Evolutionary conservation across 2,329 filamentous ascomycete genomes (phyloP).

Genomic region (Fusarium newnesense): DNA sequence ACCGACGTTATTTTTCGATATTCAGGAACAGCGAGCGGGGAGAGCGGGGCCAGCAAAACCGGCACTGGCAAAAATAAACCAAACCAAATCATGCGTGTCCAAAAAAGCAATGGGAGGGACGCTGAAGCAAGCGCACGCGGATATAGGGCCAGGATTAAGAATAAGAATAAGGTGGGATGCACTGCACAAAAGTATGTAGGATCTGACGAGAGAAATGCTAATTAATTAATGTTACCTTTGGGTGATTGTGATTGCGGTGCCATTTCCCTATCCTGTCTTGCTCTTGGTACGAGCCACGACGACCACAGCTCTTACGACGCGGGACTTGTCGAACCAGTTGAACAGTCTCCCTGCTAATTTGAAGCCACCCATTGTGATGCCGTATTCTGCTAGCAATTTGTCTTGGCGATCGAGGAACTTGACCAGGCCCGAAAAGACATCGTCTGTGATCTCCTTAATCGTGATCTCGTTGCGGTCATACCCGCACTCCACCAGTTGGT

Average conservation of each 20-base stretch:
- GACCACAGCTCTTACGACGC: constrained; percentile 49
- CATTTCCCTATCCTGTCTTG: constrained; percentile 22
- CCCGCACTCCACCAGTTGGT: constrained; percentile 58
- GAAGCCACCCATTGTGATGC: constrained; percentile 50
- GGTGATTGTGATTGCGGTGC: neutral
- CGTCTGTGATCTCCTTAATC: constrained; percentile 61
- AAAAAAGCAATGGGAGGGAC: neutral
- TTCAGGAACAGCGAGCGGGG: constrained; percentile 1
- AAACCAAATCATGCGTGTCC: neutral
- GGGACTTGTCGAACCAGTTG: constrained; percentile 50
- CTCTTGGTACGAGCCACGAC: constrained; percentile 47
- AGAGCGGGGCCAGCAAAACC: neutral
- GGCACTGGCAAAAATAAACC: neutral
- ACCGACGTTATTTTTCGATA: neutral
- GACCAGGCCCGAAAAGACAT: constrained; percentile 63
- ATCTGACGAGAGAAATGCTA: neutral
- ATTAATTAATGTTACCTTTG: neutral
- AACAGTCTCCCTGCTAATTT: constrained; percentile 52
- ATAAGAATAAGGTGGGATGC: neutral
- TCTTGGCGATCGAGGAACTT: constrained; percentile 54
- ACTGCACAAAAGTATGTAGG: neutral
- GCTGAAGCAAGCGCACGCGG: constrained; percentile 1
- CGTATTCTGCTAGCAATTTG: constrained; percentile 47
- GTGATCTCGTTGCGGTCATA: constrained; percentile 55
- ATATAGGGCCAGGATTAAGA: constrained; percentile 16